Evolutionary conservation across 305 asterid genomes (phyloP), one percentile per base, ranked within the genome.

Genomic region (Plantago rigida): DNA sequence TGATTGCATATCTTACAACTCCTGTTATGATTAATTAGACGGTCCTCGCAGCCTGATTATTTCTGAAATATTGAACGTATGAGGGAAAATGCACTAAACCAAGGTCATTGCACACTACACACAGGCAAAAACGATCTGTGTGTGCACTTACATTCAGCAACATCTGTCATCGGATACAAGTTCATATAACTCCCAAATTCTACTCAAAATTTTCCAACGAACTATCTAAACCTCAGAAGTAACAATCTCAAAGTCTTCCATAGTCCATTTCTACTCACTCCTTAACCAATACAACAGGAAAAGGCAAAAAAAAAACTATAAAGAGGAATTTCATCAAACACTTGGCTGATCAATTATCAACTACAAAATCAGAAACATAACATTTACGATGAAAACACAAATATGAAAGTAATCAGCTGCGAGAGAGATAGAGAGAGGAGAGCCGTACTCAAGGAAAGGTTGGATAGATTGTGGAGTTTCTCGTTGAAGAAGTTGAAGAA

Each of bases 371-470:
- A 52, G 12, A 13, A 47, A 36, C 67, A 44, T 41, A 17, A 58
- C 36, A 50, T 14, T 28, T 39, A 47, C 62, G 51, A 60, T 24
- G 62, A 48, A 65, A 13, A 26, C 50, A 46, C 28, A 13, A 56
- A 62, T 28, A 54, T 47, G 48, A 54, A 13, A 45, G 68, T 13
- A 50, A 17, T 48, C 57, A 52, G 41, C 28, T 0, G 39, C 7
- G 24, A 62, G 57, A 17, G 19, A 17, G 19, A 17, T 17, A 39
- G 9, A 41, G 11, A 39, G 51, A 55, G 62, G 50, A 36, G 9
- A 51, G 26, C 26, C 72, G 12, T 81, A 92, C 99, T 92, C 99
- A 54, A 83, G 74, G 59, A 88, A 75, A n/a, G 87, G 84, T 65
- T 78, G 94, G 28, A 92, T 86, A 36, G 82, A 69, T 36, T 31